Conservation (phyloP, 768 basidiomycete species). For the Scleroderma bovista region DNA sequence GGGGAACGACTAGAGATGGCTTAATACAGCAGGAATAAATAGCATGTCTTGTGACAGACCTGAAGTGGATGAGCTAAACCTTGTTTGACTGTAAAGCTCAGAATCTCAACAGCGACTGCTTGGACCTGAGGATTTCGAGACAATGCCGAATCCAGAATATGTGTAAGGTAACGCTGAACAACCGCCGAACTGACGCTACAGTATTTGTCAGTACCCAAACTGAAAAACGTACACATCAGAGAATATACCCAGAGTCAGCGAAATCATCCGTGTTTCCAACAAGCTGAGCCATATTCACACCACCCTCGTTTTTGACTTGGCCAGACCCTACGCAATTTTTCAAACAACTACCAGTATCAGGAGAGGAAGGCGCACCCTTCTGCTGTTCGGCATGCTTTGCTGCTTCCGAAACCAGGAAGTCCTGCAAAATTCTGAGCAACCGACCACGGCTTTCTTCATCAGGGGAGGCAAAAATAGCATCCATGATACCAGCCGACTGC, state of each 20-base stretch:
- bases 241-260: constrained; percentile 85
- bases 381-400: constrained; percentile 68
- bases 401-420: constrained; percentile 82
- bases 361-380: constrained; percentile 43
- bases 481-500: constrained; percentile 79
- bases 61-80: constrained; percentile 93
- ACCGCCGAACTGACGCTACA: constrained; percentile 88
- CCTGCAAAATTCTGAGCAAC: constrained; percentile 83
- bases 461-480: constrained; percentile 71
- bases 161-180: constrained; percentile 84
- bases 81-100: constrained; percentile 91
- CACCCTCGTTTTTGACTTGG: constrained; percentile 24
- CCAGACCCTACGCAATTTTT: constrained; percentile 9
- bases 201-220: background rate
- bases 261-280: constrained; percentile 95
- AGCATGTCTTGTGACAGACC: constrained; percentile 35
- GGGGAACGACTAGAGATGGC: constrained; percentile 66
- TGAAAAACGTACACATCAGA: background rate
- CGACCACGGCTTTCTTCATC: constrained; percentile 70
- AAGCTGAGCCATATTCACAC: constrained; percentile 87
- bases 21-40: constrained; percentile 1
- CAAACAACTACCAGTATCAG: background rate
- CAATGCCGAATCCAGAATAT: constrained; percentile 77
- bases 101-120: constrained; percentile 79
- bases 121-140: constrained; percentile 69